A percentile compares a stretch with the other conserved stretches of the same genome.
phyloP scores from a whole-genome alignment of 2,329 filamentous ascomycete genomes.

The Apiospora pterosperma region DNA sequence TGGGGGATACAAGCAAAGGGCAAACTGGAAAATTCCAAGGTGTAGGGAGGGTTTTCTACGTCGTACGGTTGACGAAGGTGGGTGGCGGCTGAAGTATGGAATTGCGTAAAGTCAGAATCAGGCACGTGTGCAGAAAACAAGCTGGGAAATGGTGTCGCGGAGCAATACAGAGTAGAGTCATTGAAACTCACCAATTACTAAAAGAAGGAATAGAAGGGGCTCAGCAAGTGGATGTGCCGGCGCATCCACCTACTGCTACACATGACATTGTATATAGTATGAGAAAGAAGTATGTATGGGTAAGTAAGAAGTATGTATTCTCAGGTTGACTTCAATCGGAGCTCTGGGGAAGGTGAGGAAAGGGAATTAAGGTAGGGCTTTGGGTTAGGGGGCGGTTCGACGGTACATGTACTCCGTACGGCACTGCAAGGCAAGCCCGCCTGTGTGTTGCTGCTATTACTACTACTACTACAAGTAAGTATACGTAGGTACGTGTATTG shows the following conservation, averaged over 20 bases:
- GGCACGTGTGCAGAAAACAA: background rate
- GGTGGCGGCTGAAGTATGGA: background rate
- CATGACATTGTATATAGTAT: background rate
- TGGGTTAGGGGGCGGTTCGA: background rate
- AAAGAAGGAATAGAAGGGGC: background rate
- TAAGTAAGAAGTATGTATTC: background rate
- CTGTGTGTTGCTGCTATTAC: too few species aligned
- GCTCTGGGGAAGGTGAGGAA: background rate
- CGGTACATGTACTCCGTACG: background rate
- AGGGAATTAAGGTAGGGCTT: background rate
- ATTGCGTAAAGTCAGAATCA: background rate
- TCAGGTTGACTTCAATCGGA: background rate
- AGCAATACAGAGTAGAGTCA: background rate
- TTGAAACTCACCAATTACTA: background rate
- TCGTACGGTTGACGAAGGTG: background rate
- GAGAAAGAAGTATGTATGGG: background rate
- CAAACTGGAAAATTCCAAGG: background rate
- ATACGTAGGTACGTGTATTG: background rate
- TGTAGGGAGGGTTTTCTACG: background rate
- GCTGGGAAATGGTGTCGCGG: background rate
- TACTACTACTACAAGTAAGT: background rate
- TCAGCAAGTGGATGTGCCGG: background rate
- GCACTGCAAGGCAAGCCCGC: background rate
- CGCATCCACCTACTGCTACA: background rate
- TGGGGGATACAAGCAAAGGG: background rate